Evolutionary conservation across 2,329 filamentous ascomycete species (phyloP).

Genomic region (Alternaria sp.): DNA sequence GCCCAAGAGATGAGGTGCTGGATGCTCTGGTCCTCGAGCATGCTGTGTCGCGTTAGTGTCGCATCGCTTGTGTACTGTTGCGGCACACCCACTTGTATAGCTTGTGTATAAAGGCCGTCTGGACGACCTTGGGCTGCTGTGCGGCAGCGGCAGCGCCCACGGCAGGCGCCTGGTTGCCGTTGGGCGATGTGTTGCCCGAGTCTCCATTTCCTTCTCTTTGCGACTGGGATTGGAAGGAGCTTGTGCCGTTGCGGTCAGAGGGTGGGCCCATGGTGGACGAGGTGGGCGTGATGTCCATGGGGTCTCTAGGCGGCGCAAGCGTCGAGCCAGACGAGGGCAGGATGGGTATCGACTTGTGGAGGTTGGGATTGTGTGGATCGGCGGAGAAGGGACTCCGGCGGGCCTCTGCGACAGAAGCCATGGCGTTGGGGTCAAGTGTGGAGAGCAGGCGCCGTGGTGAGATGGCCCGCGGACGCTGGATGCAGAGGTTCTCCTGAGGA

Average conservation of each 20-base stretch:
- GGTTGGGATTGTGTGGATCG: slow-evolving; percentile 51
- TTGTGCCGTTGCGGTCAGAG: slow-evolving; percentile 53
- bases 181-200: slow-evolving; percentile 40
- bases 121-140: slow-evolving; percentile 95
- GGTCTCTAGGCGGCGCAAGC: slow-evolving; percentile 57
- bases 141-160: slow-evolving; percentile 73
- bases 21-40: slow-evolving; percentile 93
- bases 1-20: slow-evolving; percentile 98
- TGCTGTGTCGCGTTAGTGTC: slow-evolving; percentile 65
- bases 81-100: slow-evolving; percentile 82
- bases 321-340: slow-evolving; percentile 58
- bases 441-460: slow-evolving; percentile 20
- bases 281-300: slow-evolving; percentile 61
- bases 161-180: slow-evolving; percentile 54
- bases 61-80: slow-evolving; percentile 11
- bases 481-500: neutral
- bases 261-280: slow-evolving; percentile 59
- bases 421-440: slow-evolving; percentile 30
- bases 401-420: slow-evolving; percentile 57
- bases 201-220: slow-evolving; percentile 39
- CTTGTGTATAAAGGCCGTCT: slow-evolving; percentile 99
- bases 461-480: neutral
- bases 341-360: slow-evolving; percentile 62
- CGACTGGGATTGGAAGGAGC: slow-evolving; percentile 13
- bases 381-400: slow-evolving; percentile 58